Evolutionary conservation across 306 rosid genomes (phyloP).

Genomic region (Cucurbita maxima): DNA sequence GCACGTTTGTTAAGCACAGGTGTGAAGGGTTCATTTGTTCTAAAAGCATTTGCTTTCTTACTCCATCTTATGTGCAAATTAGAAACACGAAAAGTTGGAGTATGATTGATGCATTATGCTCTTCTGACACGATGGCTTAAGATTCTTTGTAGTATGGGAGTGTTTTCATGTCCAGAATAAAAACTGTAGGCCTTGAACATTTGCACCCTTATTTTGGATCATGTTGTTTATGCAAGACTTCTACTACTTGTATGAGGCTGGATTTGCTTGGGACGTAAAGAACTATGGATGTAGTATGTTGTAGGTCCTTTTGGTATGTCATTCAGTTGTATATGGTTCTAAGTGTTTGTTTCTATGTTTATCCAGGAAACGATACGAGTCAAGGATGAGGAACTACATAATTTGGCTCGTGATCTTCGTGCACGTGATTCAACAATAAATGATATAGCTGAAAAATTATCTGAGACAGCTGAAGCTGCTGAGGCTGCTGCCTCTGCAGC

Average conservation of each 20-base stretch:
- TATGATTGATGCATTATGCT: neutral
- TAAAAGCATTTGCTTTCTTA: neutral
- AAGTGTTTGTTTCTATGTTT: neutral
- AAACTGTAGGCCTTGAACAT: neutral
- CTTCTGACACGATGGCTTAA: neutral
- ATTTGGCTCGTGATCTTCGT: conserved; percentile 81
- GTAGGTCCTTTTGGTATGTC: neutral
- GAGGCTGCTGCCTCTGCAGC: conserved; percentile 99
- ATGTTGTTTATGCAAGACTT: neutral
- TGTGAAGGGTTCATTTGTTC: neutral
- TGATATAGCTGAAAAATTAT: conserved; percentile 76
- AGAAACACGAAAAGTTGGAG: neutral
- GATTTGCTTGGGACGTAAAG: neutral
- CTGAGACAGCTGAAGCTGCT: conserved; percentile 98
- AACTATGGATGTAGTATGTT: neutral
- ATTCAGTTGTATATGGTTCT: neutral
- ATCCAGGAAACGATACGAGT: conserved; percentile 81
- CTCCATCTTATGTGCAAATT: neutral
- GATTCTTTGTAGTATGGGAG: neutral
- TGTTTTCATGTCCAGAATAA: neutral
- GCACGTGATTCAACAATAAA: conserved; percentile 89
- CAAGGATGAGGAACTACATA: conserved; percentile 92
- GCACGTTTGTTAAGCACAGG: neutral
- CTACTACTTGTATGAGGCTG: neutral
- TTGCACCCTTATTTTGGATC: neutral